phyloP scores from a whole-genome alignment of 345 rosid species.

The Excoecaria cochinchinensis region DNA sequence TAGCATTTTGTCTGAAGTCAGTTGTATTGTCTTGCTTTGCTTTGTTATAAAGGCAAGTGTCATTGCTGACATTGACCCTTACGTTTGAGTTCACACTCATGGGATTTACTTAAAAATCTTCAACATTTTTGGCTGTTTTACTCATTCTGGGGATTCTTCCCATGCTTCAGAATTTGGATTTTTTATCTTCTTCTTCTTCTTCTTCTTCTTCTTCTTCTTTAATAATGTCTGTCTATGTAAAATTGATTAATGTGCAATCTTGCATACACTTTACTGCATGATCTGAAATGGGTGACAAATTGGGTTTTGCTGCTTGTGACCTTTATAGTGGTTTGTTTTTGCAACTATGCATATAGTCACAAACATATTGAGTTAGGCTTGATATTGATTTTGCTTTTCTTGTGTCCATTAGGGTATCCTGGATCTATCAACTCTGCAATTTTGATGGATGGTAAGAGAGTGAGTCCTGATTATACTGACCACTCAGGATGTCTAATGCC shows the following conservation, averaged over 20 bases:
- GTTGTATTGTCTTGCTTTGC: not conserved
- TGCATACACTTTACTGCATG: not conserved
- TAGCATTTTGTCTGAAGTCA: not conserved
- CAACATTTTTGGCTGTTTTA: not conserved
- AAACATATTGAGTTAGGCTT: not conserved
- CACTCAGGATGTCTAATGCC: conserved; percentile 35
- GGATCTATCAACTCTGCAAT: conserved; percentile 21
- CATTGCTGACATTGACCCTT: not conserved
- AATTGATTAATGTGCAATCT: not conserved
- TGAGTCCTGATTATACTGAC: conserved; percentile 30
- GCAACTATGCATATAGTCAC: not conserved
- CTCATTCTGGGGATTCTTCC: not conserved
- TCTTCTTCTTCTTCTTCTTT: not conserved
- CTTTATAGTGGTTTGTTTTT: not conserved
- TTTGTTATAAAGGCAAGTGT: not conserved
- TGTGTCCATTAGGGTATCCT: conserved; percentile 34
- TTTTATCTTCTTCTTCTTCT: not conserved
- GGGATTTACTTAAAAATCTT: not conserved
- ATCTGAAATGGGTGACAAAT: not conserved
- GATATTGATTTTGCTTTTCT: conserved; percentile 13
- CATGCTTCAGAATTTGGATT: not conserved
- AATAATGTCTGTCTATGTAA: too few species aligned
- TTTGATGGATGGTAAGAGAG: conserved; percentile 35
- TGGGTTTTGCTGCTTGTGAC: not conserved
- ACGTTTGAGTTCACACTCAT: not conserved